phyloP scores from a whole-genome alignment of 2,329 filamentous ascomycete genomes.

The Fonsecaea pugnacius region DNA sequence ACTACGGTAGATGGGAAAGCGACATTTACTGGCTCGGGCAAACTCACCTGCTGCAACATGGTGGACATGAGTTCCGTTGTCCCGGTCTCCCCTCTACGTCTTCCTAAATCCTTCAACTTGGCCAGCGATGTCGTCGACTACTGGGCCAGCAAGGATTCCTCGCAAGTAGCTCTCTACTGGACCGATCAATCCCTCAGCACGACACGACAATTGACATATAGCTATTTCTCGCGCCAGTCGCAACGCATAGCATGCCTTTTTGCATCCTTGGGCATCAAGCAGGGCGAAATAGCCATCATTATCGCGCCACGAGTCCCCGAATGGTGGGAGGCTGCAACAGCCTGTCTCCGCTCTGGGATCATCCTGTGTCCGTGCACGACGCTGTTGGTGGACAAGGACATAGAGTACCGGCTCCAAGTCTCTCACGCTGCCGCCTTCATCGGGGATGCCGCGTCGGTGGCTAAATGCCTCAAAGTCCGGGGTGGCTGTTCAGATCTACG shows the following conservation, averaged over 20 bases:
- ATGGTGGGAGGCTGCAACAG: slow-evolving; percentile 50
- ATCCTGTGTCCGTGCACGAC: slow-evolving; percentile 48
- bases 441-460: slow-evolving; percentile 44
- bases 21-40: neutral
- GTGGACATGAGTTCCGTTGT: slow-evolving; percentile 18
- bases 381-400: slow-evolving; percentile 47
- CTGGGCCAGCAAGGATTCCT: slow-evolving; percentile 42
- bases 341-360: slow-evolving; percentile 44
- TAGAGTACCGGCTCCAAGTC: slow-evolving; percentile 44
- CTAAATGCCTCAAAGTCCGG: slow-evolving; percentile 43
- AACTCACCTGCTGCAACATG: neutral
- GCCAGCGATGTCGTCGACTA: slow-evolving; percentile 48
- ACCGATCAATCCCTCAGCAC: slow-evolving; percentile 42
- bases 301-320: slow-evolving; percentile 45
- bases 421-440: slow-evolving; percentile 46
- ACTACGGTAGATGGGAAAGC: neutral
- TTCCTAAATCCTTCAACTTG: slow-evolving; percentile 46
- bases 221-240: slow-evolving; percentile 45
- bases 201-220: slow-evolving; percentile 42
- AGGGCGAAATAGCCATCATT: slow-evolving; percentile 45
- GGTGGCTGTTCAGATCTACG: slow-evolving; percentile 42
- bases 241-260: slow-evolving; percentile 45
- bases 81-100: slow-evolving; percentile 26
- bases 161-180: slow-evolving; percentile 46
- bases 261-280: slow-evolving; percentile 40